These are phyloP conservation scores for Stagonosporopsis tanaceti DNA, from an alignment of 2,329 filamentous ascomycete species.

Conservation along the genomic window DNA sequence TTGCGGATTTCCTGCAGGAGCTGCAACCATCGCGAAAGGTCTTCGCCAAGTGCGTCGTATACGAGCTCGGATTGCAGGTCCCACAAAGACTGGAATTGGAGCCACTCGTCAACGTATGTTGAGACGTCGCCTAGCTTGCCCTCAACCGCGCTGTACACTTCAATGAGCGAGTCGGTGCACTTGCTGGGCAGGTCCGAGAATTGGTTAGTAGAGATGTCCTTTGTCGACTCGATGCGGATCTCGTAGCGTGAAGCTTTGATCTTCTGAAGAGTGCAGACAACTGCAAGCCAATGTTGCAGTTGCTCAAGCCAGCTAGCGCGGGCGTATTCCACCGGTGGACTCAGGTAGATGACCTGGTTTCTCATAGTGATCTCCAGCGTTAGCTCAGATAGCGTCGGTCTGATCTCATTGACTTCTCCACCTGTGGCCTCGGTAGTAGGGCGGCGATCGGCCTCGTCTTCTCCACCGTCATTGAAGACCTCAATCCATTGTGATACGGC, in stretches of 20 bases:
- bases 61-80: conserved; percentile 96
- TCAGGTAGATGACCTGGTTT: conserved; percentile 96
- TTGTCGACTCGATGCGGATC: conserved; percentile 74
- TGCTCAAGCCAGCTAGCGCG: conserved; percentile 93
- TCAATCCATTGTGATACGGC: conserved; percentile 88
- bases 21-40: conserved; percentile 91
- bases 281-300: conserved; percentile 90
- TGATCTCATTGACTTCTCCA: conserved; percentile 53
- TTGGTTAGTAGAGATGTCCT: conserved; percentile 68
- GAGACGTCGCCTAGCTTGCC: conserved; percentile 81
- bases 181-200: conserved; percentile 86
- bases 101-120: conserved; percentile 93
- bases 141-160: conserved; percentile 85
- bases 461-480: conserved; percentile 70
- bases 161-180: conserved; percentile 79
- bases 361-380: conserved; percentile 96
- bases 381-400: conserved; percentile 73
- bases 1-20: conserved; percentile 97
- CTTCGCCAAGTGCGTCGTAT: conserved; percentile 88
- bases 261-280: conserved; percentile 90
- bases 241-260: conserved; percentile 96
- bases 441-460: conserved; percentile 38
- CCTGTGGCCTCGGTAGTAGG: conserved; percentile 47
- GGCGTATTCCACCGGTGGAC: conserved; percentile 90
- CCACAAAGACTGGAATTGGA: conserved; percentile 98